Evolutionary conservation across 176 grass and related monocot species (phyloP).

Genomic region (Alloteropsis semialata): DNA sequence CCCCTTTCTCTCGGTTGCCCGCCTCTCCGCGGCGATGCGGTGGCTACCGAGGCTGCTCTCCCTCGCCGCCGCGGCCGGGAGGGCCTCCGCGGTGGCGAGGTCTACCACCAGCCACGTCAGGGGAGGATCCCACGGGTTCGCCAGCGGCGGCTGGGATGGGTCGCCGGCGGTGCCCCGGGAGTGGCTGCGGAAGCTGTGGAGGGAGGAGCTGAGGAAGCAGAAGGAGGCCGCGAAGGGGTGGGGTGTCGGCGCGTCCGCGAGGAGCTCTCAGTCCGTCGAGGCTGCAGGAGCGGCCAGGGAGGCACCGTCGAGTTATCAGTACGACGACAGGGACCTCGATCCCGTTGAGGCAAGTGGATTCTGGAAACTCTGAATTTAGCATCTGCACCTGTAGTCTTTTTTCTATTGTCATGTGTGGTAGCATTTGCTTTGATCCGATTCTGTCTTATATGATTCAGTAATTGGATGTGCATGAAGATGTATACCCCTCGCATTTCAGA

Average conservation of each 20-base stretch:
- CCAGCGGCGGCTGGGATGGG: slow-evolving; percentile 23
- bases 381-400: not conserved
- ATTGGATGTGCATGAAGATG: not conserved
- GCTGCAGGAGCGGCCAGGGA: not conserved
- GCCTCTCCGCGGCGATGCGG: slow-evolving; percentile 31
- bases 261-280: not conserved
- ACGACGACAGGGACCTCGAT: not conserved
- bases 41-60: slow-evolving; percentile 35
- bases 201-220: slow-evolving; percentile 36
- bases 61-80: slow-evolving; percentile 11
- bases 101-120: not conserved
- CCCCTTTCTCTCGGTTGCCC: not conserved
- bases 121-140: slow-evolving; percentile 34
- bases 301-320: slow-evolving; percentile 13
- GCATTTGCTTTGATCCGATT: not conserved
- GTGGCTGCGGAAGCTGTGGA: slow-evolving; percentile 55
- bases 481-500: not conserved
- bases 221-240: slow-evolving; percentile 19
- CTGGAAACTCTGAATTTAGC: not conserved
- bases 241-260: not conserved
- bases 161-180: slow-evolving; percentile 24
- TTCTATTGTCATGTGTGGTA: not conserved
- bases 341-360: slow-evolving; percentile 35
- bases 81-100: slow-evolving; percentile 17
- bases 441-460: not conserved